Base-by-base conservation (phyloP, 306 rosid species). In the Mucuna pruriens region DNA sequence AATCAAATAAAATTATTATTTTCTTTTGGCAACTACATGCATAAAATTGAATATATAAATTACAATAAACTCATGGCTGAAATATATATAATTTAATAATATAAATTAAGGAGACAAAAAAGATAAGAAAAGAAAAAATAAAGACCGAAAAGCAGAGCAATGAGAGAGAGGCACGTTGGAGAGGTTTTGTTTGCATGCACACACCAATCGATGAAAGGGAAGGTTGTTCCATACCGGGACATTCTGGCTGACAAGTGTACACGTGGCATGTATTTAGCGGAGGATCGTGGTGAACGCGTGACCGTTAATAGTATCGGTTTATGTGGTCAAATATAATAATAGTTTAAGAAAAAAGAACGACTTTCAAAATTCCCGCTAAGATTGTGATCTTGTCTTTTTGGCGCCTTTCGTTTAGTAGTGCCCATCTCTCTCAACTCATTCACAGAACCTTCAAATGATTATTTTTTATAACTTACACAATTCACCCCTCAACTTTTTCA, bases 341-440 rank as follows among this genome's bases (percentile, higher is more conserved):
- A 61, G 22, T 15, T 39, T 23, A 22, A 34, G 19, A n/a, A 20
- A 46, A 42, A 72, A 58, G 60, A 77, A 64, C 76, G 78, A 76
- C 66, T 86, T 86, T 81, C 87, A 85, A 88, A 88, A 83, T 86
- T 88, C 89, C 89, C 89, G 89, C 89, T 85, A 72, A 72, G 70
- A 52, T 76, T 65, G 78, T 74, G 4, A 75, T 78, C 77, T 12
- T 23, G 2, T 70, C 5, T 4, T 48, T 66, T 73, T 76, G 84
- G 74, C 26, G 75, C 62, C 79, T 71, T 51, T 34, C 62, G 39
- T 67, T 42, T 34, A 39, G 7, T 65, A 17, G 29, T 67, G 34
- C 73, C 52, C 9, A 67, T 67, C 73, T 38, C 33, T 36, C 71
- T 66, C 49, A 9, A 16, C 7, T 55, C 31, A 60, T 60, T 60